Evolutionary conservation across 441 rosid genomes (phyloP).

Genomic region (Adansonia madagascariensis): DNA sequence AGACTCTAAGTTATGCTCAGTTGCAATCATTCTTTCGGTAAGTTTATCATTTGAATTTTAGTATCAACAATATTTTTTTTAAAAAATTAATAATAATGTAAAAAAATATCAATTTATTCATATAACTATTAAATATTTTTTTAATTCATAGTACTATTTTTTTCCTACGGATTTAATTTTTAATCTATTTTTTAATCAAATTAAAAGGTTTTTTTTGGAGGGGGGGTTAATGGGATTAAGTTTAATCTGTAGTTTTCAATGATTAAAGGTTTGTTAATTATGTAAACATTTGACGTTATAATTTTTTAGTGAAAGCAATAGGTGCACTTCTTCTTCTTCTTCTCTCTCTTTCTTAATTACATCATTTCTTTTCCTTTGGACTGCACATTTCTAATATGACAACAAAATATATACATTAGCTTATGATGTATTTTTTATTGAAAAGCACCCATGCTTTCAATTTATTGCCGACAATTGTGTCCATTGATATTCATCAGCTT

Average conservation of each 20-base stretch:
- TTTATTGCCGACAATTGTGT: background rate
- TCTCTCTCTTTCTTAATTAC: background rate
- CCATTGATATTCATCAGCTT: background rate
- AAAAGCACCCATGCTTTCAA: background rate
- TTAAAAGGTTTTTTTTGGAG: background rate
- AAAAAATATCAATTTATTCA: too few relatives aligned
- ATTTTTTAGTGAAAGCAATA: background rate
- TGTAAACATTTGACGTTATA: background rate
- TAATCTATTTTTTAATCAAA: background rate
- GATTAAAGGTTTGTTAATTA: background rate
- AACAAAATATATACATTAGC: background rate
- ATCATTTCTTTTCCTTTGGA: background rate
- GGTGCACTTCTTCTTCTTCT: too few relatives aligned
- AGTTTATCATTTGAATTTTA: too few relatives aligned
- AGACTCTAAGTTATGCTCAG: too few relatives aligned
- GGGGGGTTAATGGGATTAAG: background rate
- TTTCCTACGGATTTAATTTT: background rate
- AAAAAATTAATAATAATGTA: too few relatives aligned
- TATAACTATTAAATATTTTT: background rate
- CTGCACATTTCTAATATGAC: background rate
- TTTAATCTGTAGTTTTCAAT: background rate
- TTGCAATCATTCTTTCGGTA: too few relatives aligned
- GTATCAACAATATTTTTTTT: too few relatives aligned
- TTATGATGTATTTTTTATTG: background rate
- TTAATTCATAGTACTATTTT: background rate